A percentile compares a stretch with the other conserved stretches of the same genome.
Evolutionary conservation across 768 basidiomycete genomes (phyloP).

Genomic region (Boletus coccyginus): DNA sequence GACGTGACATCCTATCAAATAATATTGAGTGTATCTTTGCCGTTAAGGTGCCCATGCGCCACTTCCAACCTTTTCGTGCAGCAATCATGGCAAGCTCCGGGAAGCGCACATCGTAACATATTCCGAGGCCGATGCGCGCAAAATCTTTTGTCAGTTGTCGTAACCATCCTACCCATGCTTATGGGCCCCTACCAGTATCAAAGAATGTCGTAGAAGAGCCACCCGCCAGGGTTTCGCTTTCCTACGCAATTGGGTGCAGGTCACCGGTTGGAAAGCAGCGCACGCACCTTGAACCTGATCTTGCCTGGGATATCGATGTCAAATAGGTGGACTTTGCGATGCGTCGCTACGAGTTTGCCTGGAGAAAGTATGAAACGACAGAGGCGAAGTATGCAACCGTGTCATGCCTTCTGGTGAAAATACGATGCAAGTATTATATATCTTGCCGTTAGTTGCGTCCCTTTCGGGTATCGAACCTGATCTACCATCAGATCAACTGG

Average conservation of each 20-base stretch:
- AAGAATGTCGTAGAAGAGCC: constrained; percentile 75
- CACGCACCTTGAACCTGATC: constrained; percentile 77
- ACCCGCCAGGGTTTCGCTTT: constrained; percentile 83
- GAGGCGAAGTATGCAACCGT: background rate
- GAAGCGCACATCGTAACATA: constrained; percentile 95
- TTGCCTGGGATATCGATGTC: constrained; percentile 96
- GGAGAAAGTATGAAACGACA: background rate
- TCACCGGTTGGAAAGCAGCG: background rate
- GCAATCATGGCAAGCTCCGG: constrained; percentile 92
- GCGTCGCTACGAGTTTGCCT: constrained; percentile 84
- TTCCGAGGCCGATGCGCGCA: constrained; percentile 93
- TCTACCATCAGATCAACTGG: background rate
- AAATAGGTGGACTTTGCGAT: constrained; percentile 95
- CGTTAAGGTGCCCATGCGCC: background rate
- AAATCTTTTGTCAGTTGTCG: constrained; percentile 55
- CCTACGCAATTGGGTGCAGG: constrained; percentile 44
- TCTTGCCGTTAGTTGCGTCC: constrained; percentile 54
- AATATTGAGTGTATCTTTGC: background rate
- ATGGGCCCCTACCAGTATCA: constrained; percentile 65
- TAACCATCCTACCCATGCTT: background rate
- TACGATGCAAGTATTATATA: constrained; percentile 93
- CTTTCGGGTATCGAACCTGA: constrained; percentile 92
- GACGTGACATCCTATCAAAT: constrained; percentile 68
- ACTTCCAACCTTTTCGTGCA: constrained; percentile 69
- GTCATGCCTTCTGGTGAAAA: constrained; percentile 73